phyloP scores from a whole-genome alignment of 192 early-diverging fungal genomes.

The Jimgerdemannia lactiflua region DNA sequence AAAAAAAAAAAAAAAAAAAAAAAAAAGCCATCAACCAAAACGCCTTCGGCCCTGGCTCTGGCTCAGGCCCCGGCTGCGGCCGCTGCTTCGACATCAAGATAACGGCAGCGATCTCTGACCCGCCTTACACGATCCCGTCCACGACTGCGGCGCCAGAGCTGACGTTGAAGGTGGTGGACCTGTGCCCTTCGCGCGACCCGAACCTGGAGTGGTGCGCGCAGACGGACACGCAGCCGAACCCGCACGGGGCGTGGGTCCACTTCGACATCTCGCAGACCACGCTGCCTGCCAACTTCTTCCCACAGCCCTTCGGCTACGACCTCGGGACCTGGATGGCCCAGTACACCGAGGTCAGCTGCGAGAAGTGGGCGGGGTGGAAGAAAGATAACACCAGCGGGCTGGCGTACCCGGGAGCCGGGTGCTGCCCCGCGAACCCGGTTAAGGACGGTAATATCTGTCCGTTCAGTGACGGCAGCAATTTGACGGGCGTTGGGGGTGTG shows the following conservation, averaged over 20 bases:
- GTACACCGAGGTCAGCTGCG: conserved; percentile 12
- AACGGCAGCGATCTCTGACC: neutral
- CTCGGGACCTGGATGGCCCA: conserved; percentile 6
- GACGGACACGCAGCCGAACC: conserved; percentile 13
- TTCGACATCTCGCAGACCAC: conserved; percentile 6
- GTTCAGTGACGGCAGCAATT: neutral
- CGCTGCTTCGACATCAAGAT: neutral
- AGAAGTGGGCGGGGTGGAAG: conserved; percentile 11
- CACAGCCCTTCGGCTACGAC: conserved; percentile 11
- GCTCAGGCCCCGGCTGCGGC: neutral
- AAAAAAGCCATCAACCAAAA: conserved; percentile 5
- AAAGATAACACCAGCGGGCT: neutral
- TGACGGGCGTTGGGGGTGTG: no score
- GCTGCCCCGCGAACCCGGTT: conserved; percentile 11
- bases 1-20: no score
- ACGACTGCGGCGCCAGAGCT: neutral
- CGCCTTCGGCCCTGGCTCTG: neutral
- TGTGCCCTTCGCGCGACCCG: neutral
- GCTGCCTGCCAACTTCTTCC: conserved; percentile 8
- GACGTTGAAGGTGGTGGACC: neutral
- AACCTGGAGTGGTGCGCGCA: conserved; percentile 14
- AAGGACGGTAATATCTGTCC: neutral
- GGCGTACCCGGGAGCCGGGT: neutral
- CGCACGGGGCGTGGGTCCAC: conserved; percentile 13
- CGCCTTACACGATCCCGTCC: neutral